Base-by-base conservation (phyloP, 768 basidiomycete genomes). In the Daedaleopsis sinensis region DNA sequence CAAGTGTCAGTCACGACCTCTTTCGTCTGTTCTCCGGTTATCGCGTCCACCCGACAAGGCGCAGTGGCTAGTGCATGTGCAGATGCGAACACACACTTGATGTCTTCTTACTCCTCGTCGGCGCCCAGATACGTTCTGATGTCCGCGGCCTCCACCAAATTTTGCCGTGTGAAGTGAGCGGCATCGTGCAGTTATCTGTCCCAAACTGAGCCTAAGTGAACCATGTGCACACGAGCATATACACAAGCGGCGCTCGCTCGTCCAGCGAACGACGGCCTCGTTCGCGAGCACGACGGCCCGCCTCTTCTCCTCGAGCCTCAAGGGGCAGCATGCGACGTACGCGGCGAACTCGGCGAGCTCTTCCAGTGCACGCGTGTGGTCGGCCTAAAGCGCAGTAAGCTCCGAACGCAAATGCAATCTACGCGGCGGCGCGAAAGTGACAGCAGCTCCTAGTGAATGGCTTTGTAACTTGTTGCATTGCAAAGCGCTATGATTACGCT, bases 221-320 rank as follows among this genome's bases (percentile, higher is more conserved):
- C 0, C 15, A n/a, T 10, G 13, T 3, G 39, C 3, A 32, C 1
- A 5, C 38, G 24, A 16, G 12, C n/a, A n/a, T n/a, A n/a, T n/a
- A n/a, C n/a, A 38, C 16, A n/a, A 1, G 19, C n/a, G 8, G 74
- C 3, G 27, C 86, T 58, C 65, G 96, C 95, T 95, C 38, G 95
- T 98, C 91, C 94, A 95, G 15, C 93, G 86, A 23, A 88, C 71
- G 13, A 89, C 84, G 13, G 93, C 94, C 70, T 96, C 93, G 62
- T 89, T 91, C 3, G 91, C 93, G 15, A 95, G 79, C 53, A 83
- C 80, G 11, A 86, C 80, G 0, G 89, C 93, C 50, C 90, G 77
- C 52, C 82, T 85, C 71, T 87, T 90, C 71, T 89, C 86, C 69
- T 94, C 90, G 21, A 94, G 80, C 73, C 87, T 90, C 48, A 78